Conservation (phyloP, 192 early-diverging fungal species). For the Geranomyces michiganensis region DNA sequence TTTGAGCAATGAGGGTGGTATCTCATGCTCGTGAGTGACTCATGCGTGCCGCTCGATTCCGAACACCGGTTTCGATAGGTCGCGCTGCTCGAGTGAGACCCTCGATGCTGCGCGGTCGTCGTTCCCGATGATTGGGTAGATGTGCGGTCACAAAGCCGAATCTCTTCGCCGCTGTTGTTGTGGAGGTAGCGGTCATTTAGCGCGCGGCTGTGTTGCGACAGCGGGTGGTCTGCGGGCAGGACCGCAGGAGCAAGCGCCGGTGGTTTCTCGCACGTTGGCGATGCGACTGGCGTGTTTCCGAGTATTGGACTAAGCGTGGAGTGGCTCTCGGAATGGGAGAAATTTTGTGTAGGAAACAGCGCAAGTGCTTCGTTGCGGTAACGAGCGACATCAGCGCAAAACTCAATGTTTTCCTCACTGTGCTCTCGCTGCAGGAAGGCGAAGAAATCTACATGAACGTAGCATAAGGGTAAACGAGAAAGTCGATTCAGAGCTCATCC, state of each 20-base stretch:
- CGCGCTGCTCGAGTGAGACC: no score
- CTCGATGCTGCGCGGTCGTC: no score
- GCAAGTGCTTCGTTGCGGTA: background rate
- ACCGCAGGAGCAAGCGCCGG: background rate
- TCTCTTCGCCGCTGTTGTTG: background rate
- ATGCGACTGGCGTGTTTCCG: background rate
- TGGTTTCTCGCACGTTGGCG: background rate
- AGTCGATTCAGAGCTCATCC: background rate
- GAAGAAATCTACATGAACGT: slow-evolving; percentile 19
- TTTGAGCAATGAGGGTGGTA: no score
- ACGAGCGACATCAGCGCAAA: slow-evolving; percentile 5
- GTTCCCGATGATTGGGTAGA: no score
- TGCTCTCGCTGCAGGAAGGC: slow-evolving; percentile 23
- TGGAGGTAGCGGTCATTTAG: no score
- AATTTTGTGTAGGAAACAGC: background rate
- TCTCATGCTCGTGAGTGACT: no score
- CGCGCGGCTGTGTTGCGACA: background rate
- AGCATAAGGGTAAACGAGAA: background rate
- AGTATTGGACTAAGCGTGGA: background rate
- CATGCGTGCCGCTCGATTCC: no score
- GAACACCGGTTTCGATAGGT: no score
- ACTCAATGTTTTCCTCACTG: slow-evolving; percentile 29
- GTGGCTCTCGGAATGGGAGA: slow-evolving; percentile 3
- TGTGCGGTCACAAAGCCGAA: background rate
- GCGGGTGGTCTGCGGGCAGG: background rate